These are phyloP conservation scores for Papiliotrema terrestris DNA, from an alignment of 1,284 basidiomycete species.

Conservation along the genomic window DNA sequence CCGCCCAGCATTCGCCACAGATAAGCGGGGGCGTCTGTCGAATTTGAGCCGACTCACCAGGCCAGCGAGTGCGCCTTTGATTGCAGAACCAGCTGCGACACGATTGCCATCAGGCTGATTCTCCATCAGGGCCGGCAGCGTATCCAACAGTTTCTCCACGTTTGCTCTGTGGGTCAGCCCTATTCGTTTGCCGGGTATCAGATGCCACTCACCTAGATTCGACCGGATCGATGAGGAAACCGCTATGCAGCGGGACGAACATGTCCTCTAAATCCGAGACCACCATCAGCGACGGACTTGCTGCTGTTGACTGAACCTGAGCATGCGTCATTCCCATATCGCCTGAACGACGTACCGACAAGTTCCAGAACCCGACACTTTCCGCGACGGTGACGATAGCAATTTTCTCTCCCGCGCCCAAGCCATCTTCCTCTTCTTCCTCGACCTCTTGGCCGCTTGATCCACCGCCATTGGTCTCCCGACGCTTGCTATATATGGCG, in stretches of 20 bases:
- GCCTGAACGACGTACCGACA: constrained; percentile 61
- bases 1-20: constrained; percentile 73
- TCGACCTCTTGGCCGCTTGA: constrained; percentile 11
- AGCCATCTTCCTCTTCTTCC: constrained; percentile 47
- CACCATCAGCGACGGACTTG: constrained; percentile 71
- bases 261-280: constrained; percentile 87
- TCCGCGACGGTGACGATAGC: constrained; percentile 83
- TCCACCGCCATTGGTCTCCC: constrained; percentile 39
- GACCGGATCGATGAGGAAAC: constrained; percentile 74
- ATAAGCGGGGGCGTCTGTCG: constrained; percentile 4
- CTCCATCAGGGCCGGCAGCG: constrained; percentile 65
- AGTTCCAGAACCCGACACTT: constrained; percentile 83
- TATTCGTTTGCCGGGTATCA: not conserved
- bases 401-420: constrained; percentile 51
- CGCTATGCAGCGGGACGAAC: constrained; percentile 73
- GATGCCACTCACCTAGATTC: constrained; percentile 59
- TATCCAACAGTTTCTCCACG: constrained; percentile 53
- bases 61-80: constrained; percentile 68
- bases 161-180: constrained; percentile 26
- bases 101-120: constrained; percentile 47
- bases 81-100: constrained; percentile 73
- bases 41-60: constrained; percentile 58
- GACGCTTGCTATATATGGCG: constrained; percentile 64
- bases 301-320: constrained; percentile 54
- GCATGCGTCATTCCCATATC: not conserved